Conservation (phyloP, 768 basidiomycete genomes). For the Kwoniella sp. region DNA sequence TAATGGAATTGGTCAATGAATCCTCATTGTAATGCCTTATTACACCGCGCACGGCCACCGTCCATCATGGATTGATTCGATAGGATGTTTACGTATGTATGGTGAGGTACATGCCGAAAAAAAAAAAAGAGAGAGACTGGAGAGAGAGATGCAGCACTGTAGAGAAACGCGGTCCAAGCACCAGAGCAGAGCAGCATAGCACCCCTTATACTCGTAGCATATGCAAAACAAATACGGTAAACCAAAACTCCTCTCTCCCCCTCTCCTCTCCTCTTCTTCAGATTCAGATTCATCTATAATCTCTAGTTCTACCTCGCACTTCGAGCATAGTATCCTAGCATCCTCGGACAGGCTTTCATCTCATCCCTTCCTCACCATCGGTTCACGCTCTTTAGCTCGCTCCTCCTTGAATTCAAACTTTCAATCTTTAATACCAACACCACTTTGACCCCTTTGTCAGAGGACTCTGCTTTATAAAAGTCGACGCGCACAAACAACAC, state of each 20-base stretch:
- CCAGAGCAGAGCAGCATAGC: too few relatives aligned
- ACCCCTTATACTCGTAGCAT: too few relatives aligned
- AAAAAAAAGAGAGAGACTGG: neutral
- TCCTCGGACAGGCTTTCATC: neutral
- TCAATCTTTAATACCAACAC: too few relatives aligned
- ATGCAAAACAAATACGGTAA: slow-evolving; percentile 1
- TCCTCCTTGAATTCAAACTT: neutral
- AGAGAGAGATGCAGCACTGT: too few relatives aligned
- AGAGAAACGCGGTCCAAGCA: too few relatives aligned
- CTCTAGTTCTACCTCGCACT: neutral
- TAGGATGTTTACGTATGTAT: neutral
- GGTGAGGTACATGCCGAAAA: neutral
- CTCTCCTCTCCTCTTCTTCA: neutral
- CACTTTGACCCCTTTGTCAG: too few relatives aligned
- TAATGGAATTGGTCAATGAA: too few relatives aligned
- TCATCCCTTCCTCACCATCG: neutral
- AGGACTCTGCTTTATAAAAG: too few relatives aligned
- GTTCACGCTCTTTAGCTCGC: neutral
- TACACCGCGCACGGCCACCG: neutral
- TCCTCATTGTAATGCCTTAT: neutral
- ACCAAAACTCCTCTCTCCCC: neutral
- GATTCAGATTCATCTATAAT: neutral
- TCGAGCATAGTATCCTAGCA: neutral
- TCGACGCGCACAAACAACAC: neutral
- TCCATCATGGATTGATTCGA: too few relatives aligned